Conservation (phyloP, 352 stramenopile genomes). For the Thalassiosira ordinaria region DNA sequence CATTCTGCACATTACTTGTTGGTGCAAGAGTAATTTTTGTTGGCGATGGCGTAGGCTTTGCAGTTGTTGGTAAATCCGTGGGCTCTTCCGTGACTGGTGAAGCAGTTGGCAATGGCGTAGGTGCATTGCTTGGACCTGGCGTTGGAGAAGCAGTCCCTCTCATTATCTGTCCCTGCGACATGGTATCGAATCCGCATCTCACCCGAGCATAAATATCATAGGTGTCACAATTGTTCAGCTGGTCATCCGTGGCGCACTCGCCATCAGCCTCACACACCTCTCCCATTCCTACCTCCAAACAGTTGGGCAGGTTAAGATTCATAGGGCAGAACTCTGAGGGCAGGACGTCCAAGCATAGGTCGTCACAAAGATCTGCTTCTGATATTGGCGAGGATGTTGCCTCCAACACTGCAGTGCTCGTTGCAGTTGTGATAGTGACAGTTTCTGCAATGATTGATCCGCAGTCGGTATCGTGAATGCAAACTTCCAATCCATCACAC, state of each 20-base stretch:
- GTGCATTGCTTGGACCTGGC: background rate
- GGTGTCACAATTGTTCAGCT: constrained; percentile 49
- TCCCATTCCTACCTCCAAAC: background rate
- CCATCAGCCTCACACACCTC: constrained; percentile 33
- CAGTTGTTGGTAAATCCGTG: background rate
- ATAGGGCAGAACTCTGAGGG: background rate
- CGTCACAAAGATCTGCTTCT: background rate
- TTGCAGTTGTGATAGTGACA: constrained; percentile 4
- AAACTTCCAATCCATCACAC: constrained; percentile 36
- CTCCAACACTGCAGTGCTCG: background rate
- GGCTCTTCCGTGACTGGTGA: too few species aligned
- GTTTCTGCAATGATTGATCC: constrained; percentile 8
- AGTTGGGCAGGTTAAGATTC: background rate
- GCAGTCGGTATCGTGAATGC: constrained; percentile 22
- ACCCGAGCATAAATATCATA: background rate
- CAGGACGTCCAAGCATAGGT: background rate
- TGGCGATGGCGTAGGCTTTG: background rate
- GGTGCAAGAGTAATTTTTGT: background rate
- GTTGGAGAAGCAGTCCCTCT: background rate
- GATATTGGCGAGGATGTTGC: too few species aligned
- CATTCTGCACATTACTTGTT: background rate
- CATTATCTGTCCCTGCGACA: background rate
- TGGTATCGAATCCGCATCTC: background rate
- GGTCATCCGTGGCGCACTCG: constrained; percentile 49
- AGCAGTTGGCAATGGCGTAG: background rate